These are phyloP conservation scores for Capsicum chinense DNA, from an alignment of 257 asterid species.

Conservation along the genomic window DNA sequence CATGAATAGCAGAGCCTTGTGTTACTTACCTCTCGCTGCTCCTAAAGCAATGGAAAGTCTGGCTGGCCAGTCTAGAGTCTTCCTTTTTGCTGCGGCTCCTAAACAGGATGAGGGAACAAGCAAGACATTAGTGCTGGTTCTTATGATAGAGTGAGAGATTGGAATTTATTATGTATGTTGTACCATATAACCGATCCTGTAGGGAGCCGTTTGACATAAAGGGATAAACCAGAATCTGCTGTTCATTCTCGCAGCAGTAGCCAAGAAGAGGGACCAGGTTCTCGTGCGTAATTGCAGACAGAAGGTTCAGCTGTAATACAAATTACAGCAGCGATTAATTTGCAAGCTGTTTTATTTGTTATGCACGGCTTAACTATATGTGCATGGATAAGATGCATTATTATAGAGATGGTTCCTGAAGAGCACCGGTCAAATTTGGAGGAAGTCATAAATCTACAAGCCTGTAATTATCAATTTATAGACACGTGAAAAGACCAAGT, in stretches of 20 bases:
- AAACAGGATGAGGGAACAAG: slow-evolving; percentile 34
- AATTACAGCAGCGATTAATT: slow-evolving; percentile 6
- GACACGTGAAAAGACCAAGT: neutral
- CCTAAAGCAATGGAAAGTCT: slow-evolving; percentile 88
- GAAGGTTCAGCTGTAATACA: slow-evolving; percentile 69
- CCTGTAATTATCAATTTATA: neutral
- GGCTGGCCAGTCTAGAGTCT: slow-evolving; percentile 85
- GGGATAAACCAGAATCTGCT: slow-evolving; percentile 88
- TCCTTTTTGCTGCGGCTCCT: slow-evolving; percentile 89
- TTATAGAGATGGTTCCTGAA: slow-evolving; percentile 27
- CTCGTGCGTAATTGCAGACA: slow-evolving; percentile 76
- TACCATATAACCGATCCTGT: slow-evolving; percentile 91
- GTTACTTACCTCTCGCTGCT: slow-evolving; percentile 87
- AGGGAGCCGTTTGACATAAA: slow-evolving; percentile 92
- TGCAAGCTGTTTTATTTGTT: slow-evolving; percentile 9
- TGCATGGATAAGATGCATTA: slow-evolving; percentile 1
- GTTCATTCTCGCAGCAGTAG: slow-evolving; percentile 91
- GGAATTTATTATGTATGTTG: slow-evolving; percentile 7
- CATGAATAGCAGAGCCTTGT: slow-evolving; percentile 4
- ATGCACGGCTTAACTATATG: slow-evolving; percentile 4
- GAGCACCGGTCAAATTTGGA: neutral
- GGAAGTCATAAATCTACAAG: neutral
- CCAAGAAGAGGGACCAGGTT: slow-evolving; percentile 83
- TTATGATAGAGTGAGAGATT: slow-evolving; percentile 28
- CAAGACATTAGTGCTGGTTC: slow-evolving; percentile 30